Percentiles rank a stretch among this genome's conserved stretches.
phyloP scores from a whole-genome alignment of 805 yeast species.

The Alloascoidea africana region DNA sequence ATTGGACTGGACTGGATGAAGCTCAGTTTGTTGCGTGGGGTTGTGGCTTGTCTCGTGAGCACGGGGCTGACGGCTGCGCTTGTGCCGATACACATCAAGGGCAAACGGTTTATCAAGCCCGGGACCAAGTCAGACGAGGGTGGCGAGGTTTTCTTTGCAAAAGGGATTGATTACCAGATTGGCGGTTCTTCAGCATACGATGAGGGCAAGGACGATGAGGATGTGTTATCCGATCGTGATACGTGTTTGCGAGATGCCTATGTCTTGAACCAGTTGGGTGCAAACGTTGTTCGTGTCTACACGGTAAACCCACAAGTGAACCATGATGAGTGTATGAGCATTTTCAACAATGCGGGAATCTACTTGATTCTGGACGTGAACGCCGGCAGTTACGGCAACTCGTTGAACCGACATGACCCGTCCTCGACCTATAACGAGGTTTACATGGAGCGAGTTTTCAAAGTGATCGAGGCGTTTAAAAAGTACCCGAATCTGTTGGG shows the following conservation, averaged over 20 bases:
- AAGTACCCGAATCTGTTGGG: slow-evolving; percentile 76
- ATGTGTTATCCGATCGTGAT: slow-evolving; percentile 57
- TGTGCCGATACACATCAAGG: slow-evolving; percentile 39
- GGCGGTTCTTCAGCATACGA: slow-evolving; percentile 69
- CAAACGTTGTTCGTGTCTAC: no score
- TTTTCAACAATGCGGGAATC: slow-evolving; percentile 80
- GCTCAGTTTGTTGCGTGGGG: no score
- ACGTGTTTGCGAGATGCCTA: slow-evolving; percentile 71
- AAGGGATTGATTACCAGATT: slow-evolving; percentile 87
- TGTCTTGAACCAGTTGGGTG: slow-evolving; percentile 64
- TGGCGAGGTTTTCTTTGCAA: slow-evolving; percentile 57
- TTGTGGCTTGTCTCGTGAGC: no score
- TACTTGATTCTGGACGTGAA: slow-evolving; percentile 79
- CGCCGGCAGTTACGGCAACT: slow-evolving; percentile 50
- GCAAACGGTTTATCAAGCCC: slow-evolving; percentile 46
- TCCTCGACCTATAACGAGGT: slow-evolving; percentile 48
- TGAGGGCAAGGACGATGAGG: slow-evolving; percentile 24
- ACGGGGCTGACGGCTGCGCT: no score
- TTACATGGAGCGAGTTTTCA: slow-evolving; percentile 69
- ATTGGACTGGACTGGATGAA: no score
- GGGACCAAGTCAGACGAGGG: slow-evolving; percentile 23
- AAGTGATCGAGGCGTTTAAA: slow-evolving; percentile 73
- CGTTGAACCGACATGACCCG: slow-evolving; percentile 63
- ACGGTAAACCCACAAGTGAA: slow-evolving; percentile 75
- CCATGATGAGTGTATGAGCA: slow-evolving; percentile 85